Conservation (phyloP, 495 filamentous ascomycete genomes). For the Neurospora discreta region DNA sequence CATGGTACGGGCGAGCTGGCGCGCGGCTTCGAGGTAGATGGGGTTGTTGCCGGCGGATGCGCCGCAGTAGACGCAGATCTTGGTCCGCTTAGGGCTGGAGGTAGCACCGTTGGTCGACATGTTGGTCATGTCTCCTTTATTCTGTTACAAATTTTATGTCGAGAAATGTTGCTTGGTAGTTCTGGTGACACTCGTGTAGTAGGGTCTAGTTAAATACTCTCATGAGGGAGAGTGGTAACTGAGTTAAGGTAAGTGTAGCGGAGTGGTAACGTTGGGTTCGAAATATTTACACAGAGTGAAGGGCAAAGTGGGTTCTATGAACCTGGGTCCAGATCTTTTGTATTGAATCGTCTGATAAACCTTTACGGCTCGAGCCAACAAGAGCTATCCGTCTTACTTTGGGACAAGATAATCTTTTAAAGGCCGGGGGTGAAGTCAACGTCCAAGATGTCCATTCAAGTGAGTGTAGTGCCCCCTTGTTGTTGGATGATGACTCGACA, state of each 20-base stretch:
- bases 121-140: slow-evolving; percentile 1
- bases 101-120: slow-evolving; percentile 35
- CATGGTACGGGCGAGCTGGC: slow-evolving; percentile 62
- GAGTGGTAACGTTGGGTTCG: not conserved
- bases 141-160: not conserved
- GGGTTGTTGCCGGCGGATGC: slow-evolving; percentile 60
- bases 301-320: not conserved
- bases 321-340: not conserved
- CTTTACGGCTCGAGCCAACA: not conserved
- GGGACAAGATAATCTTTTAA: not conserved
- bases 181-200: not conserved
- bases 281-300: not conserved
- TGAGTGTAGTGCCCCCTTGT: not conserved
- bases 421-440: not conserved
- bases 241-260: not conserved
- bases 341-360: not conserved
- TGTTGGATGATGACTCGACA: not conserved
- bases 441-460: not conserved
- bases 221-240: not conserved
- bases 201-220: not conserved
- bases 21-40: slow-evolving; percentile 61
- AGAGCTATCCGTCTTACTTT: not conserved
- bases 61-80: slow-evolving; percentile 74
- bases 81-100: slow-evolving; percentile 31
- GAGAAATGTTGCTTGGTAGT: not conserved